Conservation (phyloP, 305 asterid genomes). For the Fraxinus baroniana region DNA sequence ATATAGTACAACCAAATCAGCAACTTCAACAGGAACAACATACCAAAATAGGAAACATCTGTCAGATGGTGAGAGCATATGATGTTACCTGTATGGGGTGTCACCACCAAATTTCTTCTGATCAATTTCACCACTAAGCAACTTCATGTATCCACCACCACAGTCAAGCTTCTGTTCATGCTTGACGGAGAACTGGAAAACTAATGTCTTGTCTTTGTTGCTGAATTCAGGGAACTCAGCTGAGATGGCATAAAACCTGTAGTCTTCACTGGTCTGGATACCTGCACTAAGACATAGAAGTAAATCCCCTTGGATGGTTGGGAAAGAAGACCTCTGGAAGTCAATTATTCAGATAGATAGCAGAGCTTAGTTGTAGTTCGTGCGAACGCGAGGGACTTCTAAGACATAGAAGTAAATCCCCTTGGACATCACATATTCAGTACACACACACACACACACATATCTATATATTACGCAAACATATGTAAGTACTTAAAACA, state of each 20-base stretch:
- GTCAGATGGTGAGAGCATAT: neutral
- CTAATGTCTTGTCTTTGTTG: conserved; percentile 18
- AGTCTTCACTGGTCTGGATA: conserved; percentile 96
- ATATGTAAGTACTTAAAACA: neutral
- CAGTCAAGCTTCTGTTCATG: no score
- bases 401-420: neutral
- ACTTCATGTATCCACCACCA: no score
- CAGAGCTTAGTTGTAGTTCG: no score
- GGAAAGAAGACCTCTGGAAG: no score
- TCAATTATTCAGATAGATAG: no score
- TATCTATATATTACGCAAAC: neutral
- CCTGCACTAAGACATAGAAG: conserved; percentile 40
- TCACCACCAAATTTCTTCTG: no score
- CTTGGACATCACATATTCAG: neutral
- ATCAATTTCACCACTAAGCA: no score
- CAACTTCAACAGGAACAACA: neutral
- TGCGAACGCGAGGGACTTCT: no score
- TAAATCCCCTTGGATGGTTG: no score
- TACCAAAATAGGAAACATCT: neutral
- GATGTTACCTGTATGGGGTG: neutral
- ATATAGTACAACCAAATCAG: conserved; percentile 19
- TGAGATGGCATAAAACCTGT: conserved; percentile 88
- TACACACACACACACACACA: neutral
- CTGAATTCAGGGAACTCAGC: conserved; percentile 94
- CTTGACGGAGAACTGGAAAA: no score